Evolutionary conservation across 371 early-diverging fungal species (phyloP), one percentile per base, ranked within the genome.

Genomic region (Syncephalis plumigaleata): DNA sequence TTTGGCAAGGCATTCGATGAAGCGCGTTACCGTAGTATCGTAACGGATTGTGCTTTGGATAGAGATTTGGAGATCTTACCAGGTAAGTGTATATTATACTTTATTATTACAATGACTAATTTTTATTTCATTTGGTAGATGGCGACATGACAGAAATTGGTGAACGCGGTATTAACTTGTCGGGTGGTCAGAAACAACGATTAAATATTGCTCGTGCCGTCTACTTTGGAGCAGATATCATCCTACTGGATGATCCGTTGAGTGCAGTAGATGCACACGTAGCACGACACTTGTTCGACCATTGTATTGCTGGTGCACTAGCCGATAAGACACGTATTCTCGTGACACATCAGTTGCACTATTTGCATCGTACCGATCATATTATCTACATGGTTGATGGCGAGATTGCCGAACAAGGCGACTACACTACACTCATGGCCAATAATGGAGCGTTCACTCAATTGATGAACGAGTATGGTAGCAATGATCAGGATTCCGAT

Each of bases 141-240:
- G 92, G 91, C 13, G 94, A 95, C 57, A 47, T 62, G 51, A 91
- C 93, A 0, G 87, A 89, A 60, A 76, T 91, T 38, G 92, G 91
- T 44, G 91, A 90, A 58, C 75, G 78, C 47, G 92, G 90, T 9
- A 72, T 90, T 17, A 85, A 82, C 7, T 55, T 91, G 13, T 85
- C 86, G 36, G 94, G 95, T 42, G 92, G 91, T 0, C 85, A 87
- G 58, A 77, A 79, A 55, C 84, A 83, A 57, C 67, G 87, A 51
- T 56, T 66, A 21, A 57, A 56, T 0, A 26, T 63, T 39, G 64
- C 64, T 8, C 49, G 69, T 17, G 60, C 65, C 24, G 64, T 66
- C 3, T 65, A 68, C 46, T 52, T 57, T 51, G 52, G 70, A 18
- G 63, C 67, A 38, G 81, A 79, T 20, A 69, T 67, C 36, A 61